Evolutionary conservation across 2,329 filamentous ascomycete genomes (phyloP).

Genomic region (Nigrospora sphaerica): DNA sequence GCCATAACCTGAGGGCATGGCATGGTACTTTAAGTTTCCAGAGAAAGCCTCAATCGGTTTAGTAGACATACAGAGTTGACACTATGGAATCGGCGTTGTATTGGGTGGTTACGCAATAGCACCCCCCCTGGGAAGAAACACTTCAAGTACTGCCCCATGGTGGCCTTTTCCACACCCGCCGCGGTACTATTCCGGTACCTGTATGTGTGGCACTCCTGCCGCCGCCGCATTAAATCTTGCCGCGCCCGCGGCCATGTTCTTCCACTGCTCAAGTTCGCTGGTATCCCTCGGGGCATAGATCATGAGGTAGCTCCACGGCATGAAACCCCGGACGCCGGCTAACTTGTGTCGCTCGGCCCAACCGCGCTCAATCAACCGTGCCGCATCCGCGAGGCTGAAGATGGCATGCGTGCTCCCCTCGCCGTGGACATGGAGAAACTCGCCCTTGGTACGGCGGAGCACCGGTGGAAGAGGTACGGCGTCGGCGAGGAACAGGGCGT

Average conservation of each 20-base stretch:
- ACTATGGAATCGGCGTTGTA: no score
- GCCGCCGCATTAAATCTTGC: slow-evolving; percentile 12
- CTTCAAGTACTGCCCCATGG: no score
- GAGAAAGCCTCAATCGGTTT: no score
- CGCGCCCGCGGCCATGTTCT: slow-evolving; percentile 11
- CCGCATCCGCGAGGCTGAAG: slow-evolving; percentile 29
- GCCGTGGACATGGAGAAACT: slow-evolving; percentile 29
- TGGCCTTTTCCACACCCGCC: no score
- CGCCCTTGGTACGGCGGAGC: slow-evolving; percentile 14
- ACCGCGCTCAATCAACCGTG: slow-evolving; percentile 22
- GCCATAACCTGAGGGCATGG: no score
- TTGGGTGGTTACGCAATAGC: no score
- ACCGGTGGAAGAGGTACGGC: slow-evolving; percentile 1
- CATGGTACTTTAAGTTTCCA: no score
- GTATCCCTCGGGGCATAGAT: slow-evolving; percentile 32
- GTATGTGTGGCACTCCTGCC: not conserved
- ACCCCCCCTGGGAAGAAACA: no score
- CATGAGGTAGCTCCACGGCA: slow-evolving; percentile 30
- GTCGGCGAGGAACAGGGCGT: slow-evolving; percentile 18
- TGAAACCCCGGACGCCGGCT: slow-evolving; percentile 14
- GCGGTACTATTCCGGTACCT: no score
- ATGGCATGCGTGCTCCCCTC: slow-evolving; percentile 31
- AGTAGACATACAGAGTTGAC: no score
- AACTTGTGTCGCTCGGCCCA: slow-evolving; percentile 33
- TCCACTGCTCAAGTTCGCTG: slow-evolving; percentile 25